A percentile compares a stretch with the other conserved stretches of the same genome.
These are phyloP conservation scores for Rostrohypoxylon terebratum DNA, from an alignment of 495 filamentous ascomycete genomes.

Conservation along the genomic window DNA sequence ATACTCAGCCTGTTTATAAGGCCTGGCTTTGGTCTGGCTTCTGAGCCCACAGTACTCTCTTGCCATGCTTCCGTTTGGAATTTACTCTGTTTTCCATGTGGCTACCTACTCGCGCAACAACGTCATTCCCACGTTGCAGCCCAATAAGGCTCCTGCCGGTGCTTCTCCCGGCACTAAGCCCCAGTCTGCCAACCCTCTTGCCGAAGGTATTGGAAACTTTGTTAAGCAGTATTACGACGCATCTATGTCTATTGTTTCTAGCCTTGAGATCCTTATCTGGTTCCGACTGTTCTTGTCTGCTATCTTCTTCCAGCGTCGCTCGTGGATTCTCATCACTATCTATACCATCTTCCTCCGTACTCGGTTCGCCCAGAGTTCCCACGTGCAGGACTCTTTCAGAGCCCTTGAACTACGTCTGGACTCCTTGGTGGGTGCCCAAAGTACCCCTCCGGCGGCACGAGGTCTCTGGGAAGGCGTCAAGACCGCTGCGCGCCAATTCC, in stretches of 20 bases:
- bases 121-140: slow-evolving; percentile 72
- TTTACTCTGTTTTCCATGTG: slow-evolving; percentile 99
- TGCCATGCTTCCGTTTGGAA: slow-evolving; percentile 91
- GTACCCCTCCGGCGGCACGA: slow-evolving; percentile 83
- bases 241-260: slow-evolving; percentile 83
- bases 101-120: slow-evolving; percentile 82
- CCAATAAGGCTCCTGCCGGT: slow-evolving; percentile 60
- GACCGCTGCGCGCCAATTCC: slow-evolving; percentile 74
- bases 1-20: slow-evolving; percentile 58
- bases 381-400: slow-evolving; percentile 84
- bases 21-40: slow-evolving; percentile 96
- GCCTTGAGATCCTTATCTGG: slow-evolving; percentile 83
- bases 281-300: slow-evolving; percentile 81
- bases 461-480: slow-evolving; percentile 88
- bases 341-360: slow-evolving; percentile 95
- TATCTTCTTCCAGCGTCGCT: slow-evolving; percentile 86
- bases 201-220: slow-evolving; percentile 87
- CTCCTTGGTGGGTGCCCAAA: slow-evolving; percentile 83
- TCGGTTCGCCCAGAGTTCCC: slow-evolving; percentile 88
- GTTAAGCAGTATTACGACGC: slow-evolving; percentile 98
- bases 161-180: slow-evolving; percentile 72
- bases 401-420: slow-evolving; percentile 80
- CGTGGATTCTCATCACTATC: slow-evolving; percentile 84
- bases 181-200: slow-evolving; percentile 71
- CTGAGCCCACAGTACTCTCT: slow-evolving; percentile 87